Conservation (phyloP, 495 filamentous ascomycete genomes). For the Aspergillus olivimuriae region DNA sequence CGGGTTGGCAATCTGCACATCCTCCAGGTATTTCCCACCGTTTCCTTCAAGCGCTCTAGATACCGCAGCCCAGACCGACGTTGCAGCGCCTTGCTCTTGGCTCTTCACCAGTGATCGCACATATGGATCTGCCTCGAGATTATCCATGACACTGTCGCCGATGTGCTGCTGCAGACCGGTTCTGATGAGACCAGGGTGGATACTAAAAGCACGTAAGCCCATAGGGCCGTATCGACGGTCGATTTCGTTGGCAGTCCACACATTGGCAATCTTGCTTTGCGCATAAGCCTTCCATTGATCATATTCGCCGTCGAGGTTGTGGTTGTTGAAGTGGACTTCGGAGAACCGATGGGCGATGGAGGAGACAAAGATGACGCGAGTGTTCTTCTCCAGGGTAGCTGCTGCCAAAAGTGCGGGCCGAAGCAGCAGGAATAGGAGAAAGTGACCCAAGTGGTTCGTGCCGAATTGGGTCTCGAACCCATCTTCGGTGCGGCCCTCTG, state of each 20-base stretch:
- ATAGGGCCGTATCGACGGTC: constrained; percentile 32
- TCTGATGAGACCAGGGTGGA: constrained; percentile 36
- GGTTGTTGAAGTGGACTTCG: constrained; percentile 19
- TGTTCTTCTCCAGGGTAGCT: constrained; percentile 30
- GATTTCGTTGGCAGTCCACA: constrained; percentile 42
- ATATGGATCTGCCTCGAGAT: too few species aligned
- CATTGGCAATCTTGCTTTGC: constrained; percentile 32
- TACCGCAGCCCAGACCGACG: constrained; percentile 38
- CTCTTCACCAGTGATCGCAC: too few species aligned
- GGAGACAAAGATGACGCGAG: constrained; percentile 38
- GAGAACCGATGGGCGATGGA: constrained; percentile 28
- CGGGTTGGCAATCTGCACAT: constrained; percentile 10
- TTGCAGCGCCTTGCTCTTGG: constrained; percentile 32
- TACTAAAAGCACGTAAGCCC: constrained; percentile 33
- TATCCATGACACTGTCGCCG: too few species aligned
- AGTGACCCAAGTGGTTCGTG: constrained; percentile 46
- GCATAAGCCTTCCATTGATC: constrained; percentile 28
- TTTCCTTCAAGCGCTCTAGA: constrained; percentile 29
- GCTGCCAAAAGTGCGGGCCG: constrained; percentile 35
- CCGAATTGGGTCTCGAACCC: constrained; percentile 44
- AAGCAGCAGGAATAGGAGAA: constrained; percentile 45
- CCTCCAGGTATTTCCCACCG: constrained; percentile 41
- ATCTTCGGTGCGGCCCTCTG: constrained; percentile 32
- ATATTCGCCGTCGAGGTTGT: constrained; percentile 30
- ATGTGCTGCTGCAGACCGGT: constrained; percentile 17